These are phyloP conservation scores for Dothiorella sarmentorum DNA, from an alignment of 2,329 filamentous ascomycete species.

Conservation along the genomic window DNA sequence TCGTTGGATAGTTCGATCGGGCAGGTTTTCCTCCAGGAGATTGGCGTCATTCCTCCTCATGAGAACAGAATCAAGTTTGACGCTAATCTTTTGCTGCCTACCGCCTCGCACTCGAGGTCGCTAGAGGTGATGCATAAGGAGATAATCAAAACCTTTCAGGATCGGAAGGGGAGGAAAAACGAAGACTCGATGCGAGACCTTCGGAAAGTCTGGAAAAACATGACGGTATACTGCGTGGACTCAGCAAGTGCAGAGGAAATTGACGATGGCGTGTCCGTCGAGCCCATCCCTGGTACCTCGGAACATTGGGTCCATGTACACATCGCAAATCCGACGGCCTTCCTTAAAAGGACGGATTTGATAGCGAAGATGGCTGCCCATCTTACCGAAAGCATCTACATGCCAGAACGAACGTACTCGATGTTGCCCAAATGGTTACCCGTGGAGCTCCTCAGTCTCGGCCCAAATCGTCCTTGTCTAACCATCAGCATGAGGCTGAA, in stretches of 20 bases:
- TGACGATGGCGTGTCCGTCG: slow-evolving; percentile 75
- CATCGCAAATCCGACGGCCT: slow-evolving; percentile 73
- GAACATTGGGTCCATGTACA: slow-evolving; percentile 76
- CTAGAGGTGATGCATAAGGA: slow-evolving; percentile 39
- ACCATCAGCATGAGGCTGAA: slow-evolving; percentile 60
- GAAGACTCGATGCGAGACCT: slow-evolving; percentile 54
- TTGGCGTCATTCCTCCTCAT: slow-evolving; percentile 68
- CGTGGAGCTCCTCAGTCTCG: slow-evolving; percentile 53
- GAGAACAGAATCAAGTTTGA: slow-evolving; percentile 65
- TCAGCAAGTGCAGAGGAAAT: slow-evolving; percentile 63
- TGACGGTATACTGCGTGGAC: slow-evolving; percentile 72
- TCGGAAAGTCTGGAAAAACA: slow-evolving; percentile 58
- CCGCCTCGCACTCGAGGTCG: slow-evolving; percentile 42
- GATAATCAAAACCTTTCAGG: slow-evolving; percentile 23
- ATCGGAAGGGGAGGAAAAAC: slow-evolving; percentile 36
- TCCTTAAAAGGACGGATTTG: slow-evolving; percentile 57
- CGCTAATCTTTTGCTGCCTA: slow-evolving; percentile 51
- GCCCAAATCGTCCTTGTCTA: slow-evolving; percentile 51
- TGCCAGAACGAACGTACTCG: slow-evolving; percentile 54
- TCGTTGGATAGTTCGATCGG: slow-evolving; percentile 47
- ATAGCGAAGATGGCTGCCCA: slow-evolving; percentile 61
- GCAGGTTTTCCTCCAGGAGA: slow-evolving; percentile 70
- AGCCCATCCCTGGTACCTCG: slow-evolving; percentile 50
- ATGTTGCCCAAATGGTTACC: slow-evolving; percentile 54
- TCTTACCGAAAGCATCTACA: slow-evolving; percentile 54